phyloP scores from a whole-genome alignment of 2,329 filamentous ascomycete genomes.

The Claviceps sp. region DNA sequence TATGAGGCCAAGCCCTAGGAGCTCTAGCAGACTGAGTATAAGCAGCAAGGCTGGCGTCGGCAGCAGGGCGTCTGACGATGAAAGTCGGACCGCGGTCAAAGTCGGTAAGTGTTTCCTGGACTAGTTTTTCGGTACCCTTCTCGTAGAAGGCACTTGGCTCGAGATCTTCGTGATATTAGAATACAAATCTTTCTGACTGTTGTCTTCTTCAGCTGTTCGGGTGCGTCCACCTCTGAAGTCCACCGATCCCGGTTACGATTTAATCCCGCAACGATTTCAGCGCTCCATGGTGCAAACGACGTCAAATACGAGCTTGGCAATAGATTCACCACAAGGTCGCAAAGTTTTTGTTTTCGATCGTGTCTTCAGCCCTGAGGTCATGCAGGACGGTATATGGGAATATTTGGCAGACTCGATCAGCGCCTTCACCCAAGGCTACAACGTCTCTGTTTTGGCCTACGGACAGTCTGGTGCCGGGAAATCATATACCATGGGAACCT shows the following conservation, averaged over 20 bases:
- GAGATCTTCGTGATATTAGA: neutral
- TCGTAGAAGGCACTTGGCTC: neutral
- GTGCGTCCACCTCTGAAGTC: slow-evolving; percentile 76
- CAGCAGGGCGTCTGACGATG: slow-evolving; percentile 80
- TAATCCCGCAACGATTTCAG: slow-evolving; percentile 93
- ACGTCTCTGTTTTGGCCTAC: slow-evolving; percentile 93
- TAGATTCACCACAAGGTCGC: slow-evolving; percentile 82
- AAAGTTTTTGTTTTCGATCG: slow-evolving; percentile 96
- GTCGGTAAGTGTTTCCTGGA: slow-evolving; percentile 53
- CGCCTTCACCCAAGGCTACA: slow-evolving; percentile 91
- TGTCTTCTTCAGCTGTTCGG: slow-evolving; percentile 56
- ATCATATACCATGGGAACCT: slow-evolving; percentile 97
- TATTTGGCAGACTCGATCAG: slow-evolving; percentile 83
- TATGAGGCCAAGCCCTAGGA: slow-evolving; percentile 58
- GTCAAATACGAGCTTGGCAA: slow-evolving; percentile 69
- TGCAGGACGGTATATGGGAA: slow-evolving; percentile 86
- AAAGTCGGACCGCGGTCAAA: slow-evolving; percentile 84
- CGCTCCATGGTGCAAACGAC: slow-evolving; percentile 83
- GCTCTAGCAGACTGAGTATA: slow-evolving; percentile 76
- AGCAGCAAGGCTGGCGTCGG: slow-evolving; percentile 62
- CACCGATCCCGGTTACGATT: slow-evolving; percentile 80
- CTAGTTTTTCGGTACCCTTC: too few species aligned
- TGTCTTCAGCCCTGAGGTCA: slow-evolving; percentile 72
- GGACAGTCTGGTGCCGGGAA: slow-evolving; percentile 96
- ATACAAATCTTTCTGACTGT: neutral